Conservation (phyloP, 768 basidiomycete genomes). For the Trametes elegans region DNA sequence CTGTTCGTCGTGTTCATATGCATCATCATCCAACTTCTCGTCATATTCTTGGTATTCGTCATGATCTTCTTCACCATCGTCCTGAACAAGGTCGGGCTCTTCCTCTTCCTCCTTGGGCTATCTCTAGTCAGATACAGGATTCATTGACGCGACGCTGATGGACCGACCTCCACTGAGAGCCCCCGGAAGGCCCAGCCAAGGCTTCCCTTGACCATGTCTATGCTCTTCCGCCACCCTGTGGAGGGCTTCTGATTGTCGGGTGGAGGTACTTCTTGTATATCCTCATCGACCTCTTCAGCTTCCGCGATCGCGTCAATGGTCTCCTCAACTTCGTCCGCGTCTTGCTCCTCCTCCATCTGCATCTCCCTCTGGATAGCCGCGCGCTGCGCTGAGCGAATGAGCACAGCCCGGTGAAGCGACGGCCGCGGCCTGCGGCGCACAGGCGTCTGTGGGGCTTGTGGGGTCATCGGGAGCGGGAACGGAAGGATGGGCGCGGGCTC, state of each 20-base stretch:
- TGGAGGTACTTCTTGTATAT: constrained; percentile 27
- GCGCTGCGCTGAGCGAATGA: constrained; percentile 68
- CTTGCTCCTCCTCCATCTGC: constrained; percentile 49
- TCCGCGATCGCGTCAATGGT: constrained; percentile 20
- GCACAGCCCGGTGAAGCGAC: constrained; percentile 65
- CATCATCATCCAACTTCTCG: constrained; percentile 18
- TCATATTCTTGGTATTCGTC: constrained; percentile 21
- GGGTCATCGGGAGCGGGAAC: constrained; percentile 11
- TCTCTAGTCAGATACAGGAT: neutral
- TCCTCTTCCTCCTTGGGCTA: constrained; percentile 21
- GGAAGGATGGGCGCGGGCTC: constrained; percentile 18
- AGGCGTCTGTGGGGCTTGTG: constrained; percentile 22
- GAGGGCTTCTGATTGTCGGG: constrained; percentile 21
- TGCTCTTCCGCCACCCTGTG: constrained; percentile 34
- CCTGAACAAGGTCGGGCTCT: neutral
- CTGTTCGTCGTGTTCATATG: constrained; percentile 20
- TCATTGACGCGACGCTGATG: no score
- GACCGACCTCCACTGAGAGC: constrained; percentile 24
- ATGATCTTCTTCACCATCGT: no score
- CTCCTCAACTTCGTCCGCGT: constrained; percentile 52
- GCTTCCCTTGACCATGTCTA: constrained; percentile 33
- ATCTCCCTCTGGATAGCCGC: constrained; percentile 50
- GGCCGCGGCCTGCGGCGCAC: constrained; percentile 34
- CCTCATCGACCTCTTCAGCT: constrained; percentile 32
- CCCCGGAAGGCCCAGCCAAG: constrained; percentile 31